Evolutionary conservation across 176 grass and related monocot species (phyloP).

Genomic region (Phoenix roebelenii): DNA sequence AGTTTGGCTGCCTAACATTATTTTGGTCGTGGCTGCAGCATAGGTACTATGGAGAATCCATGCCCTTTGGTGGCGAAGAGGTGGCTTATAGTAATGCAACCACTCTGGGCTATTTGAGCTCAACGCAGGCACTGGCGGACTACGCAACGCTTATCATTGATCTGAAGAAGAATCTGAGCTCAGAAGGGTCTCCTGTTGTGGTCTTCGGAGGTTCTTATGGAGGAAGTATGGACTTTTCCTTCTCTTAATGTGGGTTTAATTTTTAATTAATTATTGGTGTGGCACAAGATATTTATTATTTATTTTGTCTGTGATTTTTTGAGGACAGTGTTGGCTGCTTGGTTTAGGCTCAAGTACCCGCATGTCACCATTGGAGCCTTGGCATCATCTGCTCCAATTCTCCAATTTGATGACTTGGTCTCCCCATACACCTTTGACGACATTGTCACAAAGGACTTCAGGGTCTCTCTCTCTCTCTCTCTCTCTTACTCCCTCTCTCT

Average conservation of each 20-base stretch:
- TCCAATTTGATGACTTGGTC: conserved; percentile 21
- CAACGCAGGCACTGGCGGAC: conserved; percentile 53
- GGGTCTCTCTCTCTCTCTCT: not conserved
- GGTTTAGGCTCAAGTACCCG: conserved; percentile 59
- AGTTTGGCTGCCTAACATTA: too few species aligned
- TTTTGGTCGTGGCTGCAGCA: conserved; percentile 22
- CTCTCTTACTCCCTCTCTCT: not conserved
- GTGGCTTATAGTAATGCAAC: conserved; percentile 26
- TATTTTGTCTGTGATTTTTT: not conserved
- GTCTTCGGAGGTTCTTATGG: conserved; percentile 54
- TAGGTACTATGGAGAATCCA: conserved; percentile 50
- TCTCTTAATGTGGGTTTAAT: too few species aligned
- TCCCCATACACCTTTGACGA: conserved; percentile 39
- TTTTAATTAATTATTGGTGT: too few species aligned
- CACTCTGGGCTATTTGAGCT: conserved; percentile 37
- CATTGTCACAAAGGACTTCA: conserved; percentile 32
- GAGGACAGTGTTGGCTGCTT: conserved; percentile 35
- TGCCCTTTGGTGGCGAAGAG: conserved; percentile 31
- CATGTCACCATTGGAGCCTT: conserved; percentile 48
- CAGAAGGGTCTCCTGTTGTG: conserved; percentile 24
- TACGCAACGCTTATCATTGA: conserved; percentile 33
- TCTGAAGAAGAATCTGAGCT: conserved; percentile 45
- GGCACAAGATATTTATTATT: too few species aligned
- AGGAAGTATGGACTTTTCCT: conserved; percentile 28
- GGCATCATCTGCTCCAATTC: conserved; percentile 51